A percentile compares a stretch with the other conserved stretches of the same genome.
These are phyloP conservation scores for Sphagnum tenellum DNA, from an alignment of 225 moss, liverwort and hornwort genomes.

Conservation along the genomic window DNA sequence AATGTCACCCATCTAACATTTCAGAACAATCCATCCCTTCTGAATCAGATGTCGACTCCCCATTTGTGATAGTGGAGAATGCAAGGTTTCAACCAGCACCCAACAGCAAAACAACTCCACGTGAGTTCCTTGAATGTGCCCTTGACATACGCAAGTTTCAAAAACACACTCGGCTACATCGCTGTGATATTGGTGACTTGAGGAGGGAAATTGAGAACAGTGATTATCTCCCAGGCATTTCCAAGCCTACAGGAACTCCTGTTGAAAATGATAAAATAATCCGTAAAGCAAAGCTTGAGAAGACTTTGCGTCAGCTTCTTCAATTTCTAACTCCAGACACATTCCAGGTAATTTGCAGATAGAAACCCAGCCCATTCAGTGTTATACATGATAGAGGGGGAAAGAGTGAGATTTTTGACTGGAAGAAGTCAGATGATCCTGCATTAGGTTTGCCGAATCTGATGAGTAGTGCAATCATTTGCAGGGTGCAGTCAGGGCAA, in stretches of 20 bases:
- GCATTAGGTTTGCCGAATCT: too few relatives aligned
- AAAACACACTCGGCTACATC: slow-evolving; percentile 73
- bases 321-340: slow-evolving; percentile 58
- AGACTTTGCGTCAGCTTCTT: slow-evolving; percentile 53
- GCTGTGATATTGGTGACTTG: slow-evolving; percentile 51
- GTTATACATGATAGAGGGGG: too few relatives aligned
- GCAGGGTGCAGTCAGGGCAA: slow-evolving; percentile 75
- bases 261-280: slow-evolving; percentile 55
- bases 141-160: slow-evolving; percentile 75
- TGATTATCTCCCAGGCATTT: slow-evolving; percentile 45
- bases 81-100: slow-evolving; percentile 65
- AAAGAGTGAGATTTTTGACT: too few relatives aligned
- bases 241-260: slow-evolving; percentile 20
- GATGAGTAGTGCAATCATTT: neutral
- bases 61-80: slow-evolving; percentile 51
- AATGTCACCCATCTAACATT: slow-evolving; percentile 15
- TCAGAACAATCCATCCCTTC: too few relatives aligned
- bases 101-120: slow-evolving; percentile 61
- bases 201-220: slow-evolving; percentile 49
- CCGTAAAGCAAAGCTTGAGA: slow-evolving; percentile 91
- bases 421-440: too few relatives aligned
- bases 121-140: slow-evolving; percentile 69
- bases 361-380: too few relatives aligned
- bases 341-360: slow-evolving; percentile 38
- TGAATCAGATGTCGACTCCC: slow-evolving; percentile 3